These are phyloP conservation scores for Oryza glaberrima DNA, from an alignment of 176 grass and related monocot species.

Conservation along the genomic window DNA sequence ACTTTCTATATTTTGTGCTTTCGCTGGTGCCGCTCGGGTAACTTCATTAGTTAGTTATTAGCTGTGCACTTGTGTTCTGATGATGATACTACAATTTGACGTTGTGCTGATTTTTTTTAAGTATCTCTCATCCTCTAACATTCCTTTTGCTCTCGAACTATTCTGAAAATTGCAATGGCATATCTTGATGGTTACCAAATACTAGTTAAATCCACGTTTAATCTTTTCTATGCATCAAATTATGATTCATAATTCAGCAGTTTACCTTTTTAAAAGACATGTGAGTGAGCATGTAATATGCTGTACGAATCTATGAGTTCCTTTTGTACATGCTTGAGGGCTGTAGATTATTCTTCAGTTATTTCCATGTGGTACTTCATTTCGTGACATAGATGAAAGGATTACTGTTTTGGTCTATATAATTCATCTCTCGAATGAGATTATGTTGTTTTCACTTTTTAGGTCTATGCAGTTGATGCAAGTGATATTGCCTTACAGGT, in stretches of 20 bases:
- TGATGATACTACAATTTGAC: constrained; percentile 3
- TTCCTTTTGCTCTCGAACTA: constrained; percentile 10
- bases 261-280: not conserved
- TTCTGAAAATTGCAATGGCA: not conserved
- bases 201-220: constrained; percentile 1
- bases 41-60: constrained; percentile 40
- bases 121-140: not conserved
- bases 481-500: constrained; percentile 96
- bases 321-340: constrained; percentile 15
- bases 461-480: constrained; percentile 98
- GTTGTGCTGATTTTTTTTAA: not conserved
- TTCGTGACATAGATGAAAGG: constrained; percentile 10
- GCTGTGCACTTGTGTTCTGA: not conserved
- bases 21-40: constrained; percentile 92
- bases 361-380: constrained; percentile 5
- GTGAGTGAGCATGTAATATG: not conserved
- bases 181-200: constrained; percentile 16
- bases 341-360: constrained; percentile 23
- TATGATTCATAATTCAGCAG: not conserved
- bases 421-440: constrained; percentile 30
- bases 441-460: constrained; percentile 53
- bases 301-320: not conserved
- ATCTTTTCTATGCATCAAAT: constrained; percentile 23
- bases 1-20: constrained; percentile 97
- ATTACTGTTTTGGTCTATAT: constrained; percentile 26